phyloP scores from a whole-genome alignment of 2,329 filamentous ascomycete species.

The Fulvia fulva region DNA sequence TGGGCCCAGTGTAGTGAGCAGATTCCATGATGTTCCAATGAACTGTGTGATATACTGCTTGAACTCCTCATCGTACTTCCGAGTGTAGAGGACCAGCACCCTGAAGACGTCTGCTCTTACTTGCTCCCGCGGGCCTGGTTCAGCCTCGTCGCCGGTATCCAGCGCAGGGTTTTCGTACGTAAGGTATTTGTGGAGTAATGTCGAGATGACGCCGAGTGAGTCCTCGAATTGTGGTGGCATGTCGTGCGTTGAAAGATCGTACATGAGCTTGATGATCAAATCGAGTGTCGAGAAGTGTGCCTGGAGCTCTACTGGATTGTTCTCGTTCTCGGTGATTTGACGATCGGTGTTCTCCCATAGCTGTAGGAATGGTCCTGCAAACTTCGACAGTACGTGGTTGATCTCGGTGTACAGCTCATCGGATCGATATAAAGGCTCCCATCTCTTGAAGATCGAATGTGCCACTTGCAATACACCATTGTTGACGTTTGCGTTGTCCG shows the following conservation, averaged over 20 bases:
- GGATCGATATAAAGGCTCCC: slow-evolving; percentile 89
- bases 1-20: slow-evolving; percentile 79
- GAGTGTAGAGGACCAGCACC: slow-evolving; percentile 79
- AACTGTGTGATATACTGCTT: slow-evolving; percentile 75
- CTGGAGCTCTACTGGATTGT: slow-evolving; percentile 69
- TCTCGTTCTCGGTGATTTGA: slow-evolving; percentile 67
- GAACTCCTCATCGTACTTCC: slow-evolving; percentile 95
- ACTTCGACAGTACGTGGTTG: slow-evolving; percentile 86
- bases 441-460: slow-evolving; percentile 95
- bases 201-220: slow-evolving; percentile 71
- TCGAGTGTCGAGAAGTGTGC: slow-evolving; percentile 82
- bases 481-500: slow-evolving; percentile 77
- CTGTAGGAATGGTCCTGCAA: slow-evolving; percentile 76
- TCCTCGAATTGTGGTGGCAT: slow-evolving; percentile 92
- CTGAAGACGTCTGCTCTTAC: slow-evolving; percentile 94
- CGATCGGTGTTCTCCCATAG: slow-evolving; percentile 71
- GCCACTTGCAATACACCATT: slow-evolving; percentile 94
- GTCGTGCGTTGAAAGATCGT: slow-evolving; percentile 96
- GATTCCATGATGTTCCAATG: slow-evolving; percentile 83
- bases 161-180: slow-evolving; percentile 81
- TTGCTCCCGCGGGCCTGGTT: slow-evolving; percentile 77
- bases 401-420: slow-evolving; percentile 93
- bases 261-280: slow-evolving; percentile 84
- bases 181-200: slow-evolving; percentile 86
- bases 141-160: slow-evolving; percentile 81